These are phyloP conservation scores for Perilla frutescens DNA, from an alignment of 257 asterid species.

Conservation along the genomic window DNA sequence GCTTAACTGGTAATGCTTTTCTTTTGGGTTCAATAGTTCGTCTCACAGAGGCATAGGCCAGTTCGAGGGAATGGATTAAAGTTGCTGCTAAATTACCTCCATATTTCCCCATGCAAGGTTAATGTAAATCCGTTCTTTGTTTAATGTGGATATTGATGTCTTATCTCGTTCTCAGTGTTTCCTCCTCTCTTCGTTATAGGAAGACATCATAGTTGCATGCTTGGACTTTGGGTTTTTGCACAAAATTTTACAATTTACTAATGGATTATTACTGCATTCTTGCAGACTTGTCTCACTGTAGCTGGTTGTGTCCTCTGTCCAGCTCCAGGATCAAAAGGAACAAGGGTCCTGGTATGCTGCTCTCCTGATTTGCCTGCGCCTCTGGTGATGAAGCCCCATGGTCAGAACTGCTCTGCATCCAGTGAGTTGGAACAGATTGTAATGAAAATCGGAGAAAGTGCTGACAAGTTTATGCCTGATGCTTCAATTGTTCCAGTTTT, in stretches of 20 bases:
- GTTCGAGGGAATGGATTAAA: conserved; percentile 81
- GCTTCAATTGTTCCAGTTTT: conserved; percentile 47
- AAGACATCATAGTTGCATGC: conserved; percentile 10
- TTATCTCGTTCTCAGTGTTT: conserved; percentile 13
- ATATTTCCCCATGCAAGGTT: conserved; percentile 87
- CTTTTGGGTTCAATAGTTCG: conserved; percentile 52
- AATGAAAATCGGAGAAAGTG: conserved; percentile 40
- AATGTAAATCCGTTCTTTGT: conserved; percentile 15
- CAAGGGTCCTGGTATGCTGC: conserved; percentile 69
- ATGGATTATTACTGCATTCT: conserved; percentile 31
- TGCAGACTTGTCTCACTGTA: conserved; percentile 78
- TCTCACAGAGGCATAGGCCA: conserved; percentile 83
- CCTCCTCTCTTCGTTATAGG: not conserved
- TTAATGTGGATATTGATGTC: not conserved
- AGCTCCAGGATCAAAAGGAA: conserved; percentile 94
- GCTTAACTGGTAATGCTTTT: conserved; percentile 26
- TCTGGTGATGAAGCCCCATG: conserved; percentile 43
- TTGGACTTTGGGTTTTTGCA: not conserved
- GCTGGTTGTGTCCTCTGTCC: conserved; percentile 94
- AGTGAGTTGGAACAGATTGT: conserved; percentile 59
- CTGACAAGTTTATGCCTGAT: conserved; percentile 42
- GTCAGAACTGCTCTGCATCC: conserved; percentile 34
- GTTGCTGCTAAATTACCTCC: conserved; percentile 66
- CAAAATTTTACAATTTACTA: conserved; percentile 6
- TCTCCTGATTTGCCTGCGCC: conserved; percentile 53